Conservation (phyloP, 768 basidiomycete genomes). For the Termitomyces sp. region DNA sequence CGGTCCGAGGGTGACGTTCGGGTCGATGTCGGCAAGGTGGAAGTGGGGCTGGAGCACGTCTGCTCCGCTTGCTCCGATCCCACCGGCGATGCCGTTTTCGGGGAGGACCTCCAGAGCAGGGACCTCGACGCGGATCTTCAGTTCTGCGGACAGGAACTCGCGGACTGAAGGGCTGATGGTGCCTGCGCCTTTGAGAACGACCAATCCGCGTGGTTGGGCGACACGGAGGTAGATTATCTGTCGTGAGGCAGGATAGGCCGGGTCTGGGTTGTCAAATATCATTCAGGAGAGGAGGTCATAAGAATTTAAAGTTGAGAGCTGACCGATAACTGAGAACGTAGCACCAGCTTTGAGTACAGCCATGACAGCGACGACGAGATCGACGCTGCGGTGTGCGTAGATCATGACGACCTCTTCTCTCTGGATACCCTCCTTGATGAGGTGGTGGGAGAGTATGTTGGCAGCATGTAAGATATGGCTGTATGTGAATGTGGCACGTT, state of each 20-base stretch:
- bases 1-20: constrained; percentile 84
- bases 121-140: constrained; percentile 86
- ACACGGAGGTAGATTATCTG: constrained; percentile 93
- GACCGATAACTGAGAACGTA: constrained; percentile 95
- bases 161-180: constrained; percentile 74
- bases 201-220: constrained; percentile 84
- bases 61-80: constrained; percentile 30
- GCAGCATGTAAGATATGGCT: constrained; percentile 75
- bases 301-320: no score
- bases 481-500: constrained; percentile 68
- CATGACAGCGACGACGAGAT: constrained; percentile 96
- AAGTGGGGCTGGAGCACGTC: constrained; percentile 61
- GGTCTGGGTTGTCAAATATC: constrained; percentile 49
- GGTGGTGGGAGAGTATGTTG: constrained; percentile 87
- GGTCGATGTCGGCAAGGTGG: constrained; percentile 63
- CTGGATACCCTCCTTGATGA: constrained; percentile 80
- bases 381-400: constrained; percentile 93
- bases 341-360: constrained; percentile 94
- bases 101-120: constrained; percentile 78
- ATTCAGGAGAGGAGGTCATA: background rate
- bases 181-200: constrained; percentile 90
- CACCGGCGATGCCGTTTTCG: constrained; percentile 64
- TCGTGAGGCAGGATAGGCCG: constrained; percentile 90
- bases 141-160: constrained; percentile 70
- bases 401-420: constrained; percentile 98